A percentile compares a stretch with the other conserved stretches of the same genome.
Conservation (phyloP, 345 rosid species). For the Lepidium africanum region DNA sequence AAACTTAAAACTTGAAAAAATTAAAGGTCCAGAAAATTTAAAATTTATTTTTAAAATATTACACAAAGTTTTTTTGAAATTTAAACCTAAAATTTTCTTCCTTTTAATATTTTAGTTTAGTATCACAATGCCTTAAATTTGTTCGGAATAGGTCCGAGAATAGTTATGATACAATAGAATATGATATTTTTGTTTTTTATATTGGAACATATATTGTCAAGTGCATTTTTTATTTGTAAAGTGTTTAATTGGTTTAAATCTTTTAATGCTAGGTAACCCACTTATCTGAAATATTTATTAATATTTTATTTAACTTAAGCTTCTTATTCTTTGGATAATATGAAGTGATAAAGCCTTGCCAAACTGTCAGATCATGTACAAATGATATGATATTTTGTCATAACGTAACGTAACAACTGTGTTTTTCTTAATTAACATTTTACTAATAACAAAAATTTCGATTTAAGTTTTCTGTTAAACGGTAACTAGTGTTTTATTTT, state of each 20-base stretch:
- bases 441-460: not conserved
- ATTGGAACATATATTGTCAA: not conserved
- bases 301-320: not conserved
- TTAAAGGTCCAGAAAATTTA: too few species aligned
- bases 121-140: too few species aligned
- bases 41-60: too few species aligned
- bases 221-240: not conserved
- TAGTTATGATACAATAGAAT: not conserved
- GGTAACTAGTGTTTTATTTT: not conserved
- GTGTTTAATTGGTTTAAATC: not conserved
- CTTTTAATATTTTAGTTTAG: too few species aligned
- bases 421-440: not conserved
- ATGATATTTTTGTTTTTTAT: not conserved
- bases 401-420: not conserved
- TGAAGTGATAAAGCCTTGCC: conserved; percentile 12
- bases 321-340: conserved; percentile 16
- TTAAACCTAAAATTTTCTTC: too few species aligned
- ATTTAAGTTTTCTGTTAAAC: not conserved
- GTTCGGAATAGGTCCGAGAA: too few species aligned
- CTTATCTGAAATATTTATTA: not conserved
- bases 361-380: conserved; percentile 21
- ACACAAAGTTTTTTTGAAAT: too few species aligned
- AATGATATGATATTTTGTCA: conserved; percentile 29
- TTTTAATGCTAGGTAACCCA: not conserved
- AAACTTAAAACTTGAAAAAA: too few species aligned